Evolutionary conservation across 441 rosid species (phyloP).

Genomic region (Bruguiera hainesii): DNA sequence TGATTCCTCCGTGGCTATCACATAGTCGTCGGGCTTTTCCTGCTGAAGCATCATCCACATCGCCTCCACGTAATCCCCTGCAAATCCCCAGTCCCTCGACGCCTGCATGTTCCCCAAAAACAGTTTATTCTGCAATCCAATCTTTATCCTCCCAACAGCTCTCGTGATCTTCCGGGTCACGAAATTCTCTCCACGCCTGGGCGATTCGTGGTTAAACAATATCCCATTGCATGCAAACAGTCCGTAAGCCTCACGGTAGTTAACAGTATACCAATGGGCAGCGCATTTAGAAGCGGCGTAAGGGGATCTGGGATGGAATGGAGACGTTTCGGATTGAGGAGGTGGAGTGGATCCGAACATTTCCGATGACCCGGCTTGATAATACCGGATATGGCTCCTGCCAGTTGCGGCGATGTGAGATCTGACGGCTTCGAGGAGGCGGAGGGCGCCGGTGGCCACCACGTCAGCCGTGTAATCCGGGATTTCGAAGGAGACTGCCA

Average conservation of each 20-base stretch:
- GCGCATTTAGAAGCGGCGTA: constrained; percentile 80
- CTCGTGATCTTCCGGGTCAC: constrained; percentile 80
- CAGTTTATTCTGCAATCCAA: constrained; percentile 74
- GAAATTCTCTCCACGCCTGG: constrained; percentile 78
- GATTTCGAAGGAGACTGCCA: constrained; percentile 84
- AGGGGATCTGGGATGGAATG: constrained; percentile 86
- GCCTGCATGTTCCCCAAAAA: constrained; percentile 81
- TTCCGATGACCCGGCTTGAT: constrained; percentile 86
- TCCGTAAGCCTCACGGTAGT: constrained; percentile 78
- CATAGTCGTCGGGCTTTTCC: constrained; percentile 90
- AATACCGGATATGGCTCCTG: constrained; percentile 55
- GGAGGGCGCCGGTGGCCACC: constrained; percentile 79
- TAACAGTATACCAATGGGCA: constrained; percentile 92
- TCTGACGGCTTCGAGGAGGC: constrained; percentile 79
- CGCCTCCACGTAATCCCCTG: constrained; percentile 83
- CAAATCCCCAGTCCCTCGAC: constrained; percentile 93
- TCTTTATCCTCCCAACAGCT: constrained; percentile 75
- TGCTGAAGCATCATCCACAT: constrained; percentile 99
- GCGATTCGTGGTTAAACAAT: constrained; percentile 83
- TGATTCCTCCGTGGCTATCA: constrained; percentile 96
- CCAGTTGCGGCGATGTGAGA: constrained; percentile 67
- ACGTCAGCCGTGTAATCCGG: constrained; percentile 85
- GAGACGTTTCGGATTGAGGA: constrained; percentile 60
- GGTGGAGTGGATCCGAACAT: constrained; percentile 91
- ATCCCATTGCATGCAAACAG: constrained; percentile 83